Evolutionary conservation across 2,329 filamentous ascomycete genomes (phyloP).

Genomic region (Herpomyces periplanetae): DNA sequence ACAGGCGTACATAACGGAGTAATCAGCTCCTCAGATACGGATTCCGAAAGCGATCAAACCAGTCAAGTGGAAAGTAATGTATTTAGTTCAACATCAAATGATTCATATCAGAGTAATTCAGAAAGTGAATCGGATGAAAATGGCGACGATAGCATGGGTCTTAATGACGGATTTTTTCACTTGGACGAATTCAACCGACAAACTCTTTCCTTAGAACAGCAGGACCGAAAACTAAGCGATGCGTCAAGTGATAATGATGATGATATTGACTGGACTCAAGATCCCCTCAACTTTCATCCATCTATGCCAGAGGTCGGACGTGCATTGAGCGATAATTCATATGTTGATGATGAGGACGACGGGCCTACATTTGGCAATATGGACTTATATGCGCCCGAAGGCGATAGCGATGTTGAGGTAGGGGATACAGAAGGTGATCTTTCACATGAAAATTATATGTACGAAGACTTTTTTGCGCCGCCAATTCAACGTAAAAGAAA

Average conservation of each 20-base stretch:
- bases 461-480: constrained; percentile 69
- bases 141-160: constrained; percentile 31
- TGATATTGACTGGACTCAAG: constrained; percentile 46
- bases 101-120: constrained; percentile 7
- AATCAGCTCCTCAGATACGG: no score
- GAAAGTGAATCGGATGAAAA: constrained; percentile 12
- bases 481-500: constrained; percentile 30
- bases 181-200: constrained; percentile 91
- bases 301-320: constrained; percentile 6
- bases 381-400: constrained; percentile 29
- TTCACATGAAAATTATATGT: constrained; percentile 29
- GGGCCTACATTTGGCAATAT: constrained; percentile 52
- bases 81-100: constrained; percentile 4
- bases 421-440: constrained; percentile 14
- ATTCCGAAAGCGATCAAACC: constrained; percentile 3
- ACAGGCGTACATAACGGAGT: no score
- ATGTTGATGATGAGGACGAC: constrained; percentile 6
- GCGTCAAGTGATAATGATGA: constrained; percentile 31
- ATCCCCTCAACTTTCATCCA: constrained; percentile 18
- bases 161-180: constrained; percentile 93
- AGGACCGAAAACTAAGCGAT: no score
- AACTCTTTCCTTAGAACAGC: constrained; percentile 52
- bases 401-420: constrained; percentile 20
- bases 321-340: constrained; percentile 4
- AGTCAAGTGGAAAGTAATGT: constrained; percentile 4